Conservation (phyloP, 441 rosid species). For the Dalechampia spathulata region DNA sequence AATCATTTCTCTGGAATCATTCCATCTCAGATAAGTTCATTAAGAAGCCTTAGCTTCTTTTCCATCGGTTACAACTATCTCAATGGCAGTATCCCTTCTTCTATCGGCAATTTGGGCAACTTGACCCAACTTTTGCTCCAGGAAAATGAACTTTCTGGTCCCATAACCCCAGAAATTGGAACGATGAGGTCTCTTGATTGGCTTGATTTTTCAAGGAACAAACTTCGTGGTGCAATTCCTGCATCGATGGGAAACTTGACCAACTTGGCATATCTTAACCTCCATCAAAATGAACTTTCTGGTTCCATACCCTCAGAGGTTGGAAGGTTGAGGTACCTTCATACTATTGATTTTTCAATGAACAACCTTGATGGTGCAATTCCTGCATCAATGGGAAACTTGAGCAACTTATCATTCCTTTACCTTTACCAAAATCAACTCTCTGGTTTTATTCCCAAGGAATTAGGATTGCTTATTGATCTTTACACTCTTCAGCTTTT, state of each 20-base stretch:
- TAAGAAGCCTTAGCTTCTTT: too few relatives aligned
- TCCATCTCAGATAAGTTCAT: too few relatives aligned
- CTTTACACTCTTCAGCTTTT: background rate
- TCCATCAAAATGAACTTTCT: conserved; percentile 14
- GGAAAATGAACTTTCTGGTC: too few relatives aligned
- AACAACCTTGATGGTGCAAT: conserved; percentile 2
- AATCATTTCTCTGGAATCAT: too few relatives aligned
- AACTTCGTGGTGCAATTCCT: too few relatives aligned
- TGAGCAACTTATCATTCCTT: background rate
- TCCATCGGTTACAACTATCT: too few relatives aligned
- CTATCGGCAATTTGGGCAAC: too few relatives aligned
- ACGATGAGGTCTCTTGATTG: too few relatives aligned
- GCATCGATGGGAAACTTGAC: conserved; percentile 23
- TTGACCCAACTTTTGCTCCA: too few relatives aligned
- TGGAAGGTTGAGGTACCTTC: background rate
- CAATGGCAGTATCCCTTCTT: too few relatives aligned
- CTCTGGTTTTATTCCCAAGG: background rate
- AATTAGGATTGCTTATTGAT: background rate
- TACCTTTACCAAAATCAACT: background rate
- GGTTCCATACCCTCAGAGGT: conserved; percentile 7
- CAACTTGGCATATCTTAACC: background rate
- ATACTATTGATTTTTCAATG: background rate
- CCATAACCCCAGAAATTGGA: too few relatives aligned
- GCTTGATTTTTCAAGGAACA: too few relatives aligned
- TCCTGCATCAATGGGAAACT: background rate